phyloP scores from a whole-genome alignment of 345 rosid species.

The Corchorus olitorius region DNA sequence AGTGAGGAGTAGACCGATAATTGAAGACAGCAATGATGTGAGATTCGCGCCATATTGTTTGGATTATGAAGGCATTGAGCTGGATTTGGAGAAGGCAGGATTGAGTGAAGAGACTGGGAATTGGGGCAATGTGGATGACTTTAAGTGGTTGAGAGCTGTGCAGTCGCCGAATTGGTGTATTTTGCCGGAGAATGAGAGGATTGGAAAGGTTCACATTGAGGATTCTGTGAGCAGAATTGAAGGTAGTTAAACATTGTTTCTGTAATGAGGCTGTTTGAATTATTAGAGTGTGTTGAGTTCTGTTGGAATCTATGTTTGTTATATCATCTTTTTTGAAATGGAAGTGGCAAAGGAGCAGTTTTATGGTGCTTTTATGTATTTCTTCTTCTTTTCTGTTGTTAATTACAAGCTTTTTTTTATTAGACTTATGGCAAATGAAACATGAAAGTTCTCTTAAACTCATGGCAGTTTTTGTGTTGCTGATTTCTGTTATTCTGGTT shows the following conservation, averaged over 20 bases:
- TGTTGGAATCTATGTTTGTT: not conserved
- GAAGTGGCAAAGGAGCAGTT: not conserved
- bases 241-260: slow-evolving; percentile 6
- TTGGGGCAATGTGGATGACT: slow-evolving; percentile 88
- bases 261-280: not conserved
- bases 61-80: slow-evolving; percentile 67
- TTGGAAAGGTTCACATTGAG: slow-evolving; percentile 38
- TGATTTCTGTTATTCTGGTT: slow-evolving; percentile 4
- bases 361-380: not conserved
- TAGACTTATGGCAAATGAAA: not conserved
- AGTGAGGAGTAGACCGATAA: slow-evolving; percentile 83
- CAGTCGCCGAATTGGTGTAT: slow-evolving; percentile 84
- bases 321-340: not conserved
- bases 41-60: slow-evolving; percentile 82
- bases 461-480: not conserved
- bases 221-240: slow-evolving; percentile 1
- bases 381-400: not conserved
- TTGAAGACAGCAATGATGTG: slow-evolving; percentile 69
- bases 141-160: slow-evolving; percentile 82
- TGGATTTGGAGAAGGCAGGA: slow-evolving; percentile 59
- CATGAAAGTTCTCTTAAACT: not conserved
- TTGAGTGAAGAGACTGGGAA: slow-evolving; percentile 63
- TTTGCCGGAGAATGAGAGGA: slow-evolving; percentile 60
- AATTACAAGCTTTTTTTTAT: not conserved
- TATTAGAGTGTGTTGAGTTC: not conserved